Percentiles rank a stretch among this genome's conserved stretches.
Conservation (phyloP, 1,284 basidiomycete genomes). For the Phlebopus sp. region DNA sequence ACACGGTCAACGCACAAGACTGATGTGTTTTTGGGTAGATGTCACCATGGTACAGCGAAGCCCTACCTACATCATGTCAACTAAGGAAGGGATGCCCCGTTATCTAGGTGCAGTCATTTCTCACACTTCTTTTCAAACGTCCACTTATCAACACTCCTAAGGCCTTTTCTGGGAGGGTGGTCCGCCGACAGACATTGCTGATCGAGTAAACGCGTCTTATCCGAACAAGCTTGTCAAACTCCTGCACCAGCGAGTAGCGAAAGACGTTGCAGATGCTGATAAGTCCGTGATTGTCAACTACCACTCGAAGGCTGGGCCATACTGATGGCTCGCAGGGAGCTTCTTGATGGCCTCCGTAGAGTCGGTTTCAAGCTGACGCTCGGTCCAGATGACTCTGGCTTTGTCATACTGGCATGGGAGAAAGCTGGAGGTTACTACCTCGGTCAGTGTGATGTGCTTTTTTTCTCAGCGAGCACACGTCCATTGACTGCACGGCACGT, state of each 20-base stretch:
- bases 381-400: constrained; percentile 54
- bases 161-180: constrained; percentile 42
- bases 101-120: constrained; percentile 24
- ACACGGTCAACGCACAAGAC: too few species aligned
- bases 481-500: not conserved
- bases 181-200: constrained; percentile 39
- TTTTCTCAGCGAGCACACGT: not conserved
- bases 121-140: constrained; percentile 17
- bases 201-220: constrained; percentile 31
- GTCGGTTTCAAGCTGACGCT: constrained; percentile 59
- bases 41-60: constrained; percentile 64
- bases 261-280: constrained; percentile 52
- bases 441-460: constrained; percentile 27
- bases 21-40: constrained; percentile 30
- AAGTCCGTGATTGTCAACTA: constrained; percentile 32
- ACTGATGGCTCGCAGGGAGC: constrained; percentile 35
- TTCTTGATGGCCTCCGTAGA: constrained; percentile 53
- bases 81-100: constrained; percentile 42
- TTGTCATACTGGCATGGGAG: constrained; percentile 28
- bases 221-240: constrained; percentile 25
- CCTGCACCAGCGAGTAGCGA: constrained; percentile 43
- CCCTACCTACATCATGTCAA: constrained; percentile 57
- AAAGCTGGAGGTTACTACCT: constrained; percentile 45
- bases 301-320: not conserved
- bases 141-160: constrained; percentile 12